These are phyloP conservation scores for Fibroporia radiculosa DNA, from an alignment of 768 basidiomycete genomes.

Conservation along the genomic window DNA sequence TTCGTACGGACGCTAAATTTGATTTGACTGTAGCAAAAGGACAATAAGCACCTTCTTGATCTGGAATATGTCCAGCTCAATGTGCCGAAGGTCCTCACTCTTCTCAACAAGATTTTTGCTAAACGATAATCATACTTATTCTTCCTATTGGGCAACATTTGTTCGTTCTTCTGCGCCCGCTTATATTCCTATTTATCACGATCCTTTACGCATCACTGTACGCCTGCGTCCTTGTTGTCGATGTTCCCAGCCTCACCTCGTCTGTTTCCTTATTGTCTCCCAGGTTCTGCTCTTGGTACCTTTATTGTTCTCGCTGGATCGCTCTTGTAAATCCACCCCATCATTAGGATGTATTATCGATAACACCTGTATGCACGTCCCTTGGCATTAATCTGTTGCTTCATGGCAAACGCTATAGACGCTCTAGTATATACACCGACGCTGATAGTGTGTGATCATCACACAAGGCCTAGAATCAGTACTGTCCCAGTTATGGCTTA, in stretches of 20 bases:
- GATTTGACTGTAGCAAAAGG: slow-evolving; percentile 76
- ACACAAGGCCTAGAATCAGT: too few relatives aligned
- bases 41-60: slow-evolving; percentile 93
- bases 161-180: background rate
- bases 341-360: slow-evolving; percentile 3
- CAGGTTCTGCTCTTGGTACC: background rate
- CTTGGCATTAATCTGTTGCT: slow-evolving; percentile 4
- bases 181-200: slow-evolving; percentile 6
- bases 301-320: background rate
- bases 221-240: background rate
- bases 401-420: background rate
- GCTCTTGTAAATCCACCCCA: background rate
- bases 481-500: too few relatives aligned
- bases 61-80: slow-evolving; percentile 97
- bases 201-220: slow-evolving; percentile 5
- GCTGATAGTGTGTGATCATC: too few relatives aligned
- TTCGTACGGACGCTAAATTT: slow-evolving; percentile 2
- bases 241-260: background rate
- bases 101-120: slow-evolving; percentile 91
- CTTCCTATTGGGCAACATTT: background rate
- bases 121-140: slow-evolving; percentile 52
- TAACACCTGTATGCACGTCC: slow-evolving; percentile 3
- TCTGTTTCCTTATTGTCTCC: background rate
- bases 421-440: too few relatives aligned
- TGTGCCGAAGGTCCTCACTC: slow-evolving; percentile 87